These are phyloP conservation scores for Picea sitchensis DNA, from an alignment of 75 land plant genomes.

Conservation along the genomic window DNA sequence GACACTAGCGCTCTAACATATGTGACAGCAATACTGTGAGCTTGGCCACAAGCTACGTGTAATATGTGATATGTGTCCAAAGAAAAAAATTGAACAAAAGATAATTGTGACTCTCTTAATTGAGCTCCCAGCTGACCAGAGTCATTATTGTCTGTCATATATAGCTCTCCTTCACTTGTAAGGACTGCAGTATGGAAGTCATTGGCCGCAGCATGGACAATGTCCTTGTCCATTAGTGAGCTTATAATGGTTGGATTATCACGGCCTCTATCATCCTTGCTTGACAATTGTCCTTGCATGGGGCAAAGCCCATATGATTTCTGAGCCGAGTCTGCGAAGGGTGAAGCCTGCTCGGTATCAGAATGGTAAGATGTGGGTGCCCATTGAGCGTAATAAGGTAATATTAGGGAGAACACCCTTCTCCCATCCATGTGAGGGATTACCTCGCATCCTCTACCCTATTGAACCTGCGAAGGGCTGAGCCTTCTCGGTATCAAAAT, in stretches of 20 bases:
- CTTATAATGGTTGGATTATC: conserved; percentile 12
- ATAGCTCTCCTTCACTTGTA: conserved; percentile 42
- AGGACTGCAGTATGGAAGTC: conserved; percentile 43
- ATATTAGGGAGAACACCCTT: too few relatives aligned
- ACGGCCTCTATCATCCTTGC: conserved; percentile 23
- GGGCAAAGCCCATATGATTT: too few relatives aligned
- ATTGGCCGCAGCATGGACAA: conserved; percentile 34
- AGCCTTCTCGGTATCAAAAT: too few relatives aligned
- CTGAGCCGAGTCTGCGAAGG: too few relatives aligned
- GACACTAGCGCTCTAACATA: conserved; percentile 36
- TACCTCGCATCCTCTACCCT: too few relatives aligned
- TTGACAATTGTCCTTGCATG: too few relatives aligned
- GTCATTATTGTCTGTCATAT: conserved; percentile 41
- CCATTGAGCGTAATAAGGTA: too few relatives aligned
- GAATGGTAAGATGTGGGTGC: too few relatives aligned
- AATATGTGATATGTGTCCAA: conserved; percentile 26
- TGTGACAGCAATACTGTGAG: conserved; percentile 41
- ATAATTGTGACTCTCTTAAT: conserved; percentile 16
- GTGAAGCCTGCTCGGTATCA: too few relatives aligned
- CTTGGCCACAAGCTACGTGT: conserved; percentile 42
- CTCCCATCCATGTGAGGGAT: too few relatives aligned
- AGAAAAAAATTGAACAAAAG: conserved; percentile 24
- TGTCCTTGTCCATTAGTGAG: conserved; percentile 19
- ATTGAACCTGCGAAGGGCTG: too few relatives aligned
- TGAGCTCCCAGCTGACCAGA: conserved; percentile 34